Evolutionary conservation across 495 filamentous ascomycete genomes (phyloP), one percentile per base, ranked within the genome.

Genomic region (Penicillium nucicola): DNA sequence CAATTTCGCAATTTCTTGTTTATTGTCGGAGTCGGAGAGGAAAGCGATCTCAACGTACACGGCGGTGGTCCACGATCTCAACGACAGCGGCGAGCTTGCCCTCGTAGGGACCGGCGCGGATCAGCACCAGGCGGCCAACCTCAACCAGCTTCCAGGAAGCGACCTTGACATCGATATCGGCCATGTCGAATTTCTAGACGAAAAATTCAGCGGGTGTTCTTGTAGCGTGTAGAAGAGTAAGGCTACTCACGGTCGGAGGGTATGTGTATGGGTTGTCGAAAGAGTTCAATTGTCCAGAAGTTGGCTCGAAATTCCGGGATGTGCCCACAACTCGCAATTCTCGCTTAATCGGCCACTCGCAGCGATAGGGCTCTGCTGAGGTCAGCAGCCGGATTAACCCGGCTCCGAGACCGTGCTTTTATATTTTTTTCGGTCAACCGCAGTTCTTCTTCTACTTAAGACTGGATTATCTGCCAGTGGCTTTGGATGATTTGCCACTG

Each of bases 21-120:
- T 20, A n/a, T 28, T n/a, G 19, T 48, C 47, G 43, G 34, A 17
- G 52, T 55, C 52, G 40, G 36, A 19, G 40, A 25, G 53, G 45
- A 40, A n/a, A 54, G 25, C 45, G 28, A 37, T 54, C 48, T 34
- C 53, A 88, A 88, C 92, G 69, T 95, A 97, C 93, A 75, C 93
- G 89, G 83, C 96, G 96, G 88, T 99, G 93, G 77, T 97, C 95
- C 76, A 97, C 92, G 74, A 99, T 96, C 84, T 97, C 91, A 74
- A 97, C 90, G 71, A 99, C 93, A 66, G 82, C 77, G 56, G 90
- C 95, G 55, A 97, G 83, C 74, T 86, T 87, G 76, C 91, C 92
- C 55, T 71, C 78, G 80, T 83, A 89, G 56, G 84, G 87, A 57
- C 85, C 86, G 63, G 78, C 69, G 63, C 84, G 82, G 77, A 96